These are phyloP conservation scores for Seiridium cupressi DNA, from an alignment of 2,329 filamentous ascomycete genomes.

Conservation along the genomic window DNA sequence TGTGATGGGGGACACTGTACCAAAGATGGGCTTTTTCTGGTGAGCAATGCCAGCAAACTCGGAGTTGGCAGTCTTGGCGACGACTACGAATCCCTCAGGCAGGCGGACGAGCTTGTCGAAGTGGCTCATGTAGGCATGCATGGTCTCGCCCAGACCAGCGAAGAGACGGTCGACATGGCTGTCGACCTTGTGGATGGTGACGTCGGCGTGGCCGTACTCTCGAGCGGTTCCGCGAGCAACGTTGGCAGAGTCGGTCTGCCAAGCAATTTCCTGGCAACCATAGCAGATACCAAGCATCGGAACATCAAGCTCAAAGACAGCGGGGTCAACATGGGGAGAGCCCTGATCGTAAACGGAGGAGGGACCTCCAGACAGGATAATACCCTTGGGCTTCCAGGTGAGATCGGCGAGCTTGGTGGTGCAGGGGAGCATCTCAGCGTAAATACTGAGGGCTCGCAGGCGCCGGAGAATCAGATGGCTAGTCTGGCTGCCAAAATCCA, in stretches of 20 bases:
- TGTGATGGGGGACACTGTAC: slow-evolving; percentile 24
- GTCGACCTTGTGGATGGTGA: slow-evolving; percentile 24
- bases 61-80: slow-evolving; percentile 75
- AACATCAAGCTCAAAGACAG: slow-evolving; percentile 73
- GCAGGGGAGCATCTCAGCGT: slow-evolving; percentile 85
- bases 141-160: slow-evolving; percentile 62
- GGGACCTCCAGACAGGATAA: slow-evolving; percentile 74
- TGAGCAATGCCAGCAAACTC: slow-evolving; percentile 80
- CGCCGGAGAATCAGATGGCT: slow-evolving; percentile 74
- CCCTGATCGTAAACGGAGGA: slow-evolving; percentile 77
- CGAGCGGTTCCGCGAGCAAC: slow-evolving; percentile 56
- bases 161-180: slow-evolving; percentile 77
- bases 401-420: slow-evolving; percentile 79
- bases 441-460: slow-evolving; percentile 76
- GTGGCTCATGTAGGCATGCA: slow-evolving; percentile 78
- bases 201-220: slow-evolving; percentile 63
- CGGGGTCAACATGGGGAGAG: slow-evolving; percentile 74
- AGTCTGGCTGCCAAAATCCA: slow-evolving; percentile 72
- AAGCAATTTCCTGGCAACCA: slow-evolving; percentile 66
- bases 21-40: slow-evolving; percentile 67
- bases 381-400: slow-evolving; percentile 76
- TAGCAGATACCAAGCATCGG: slow-evolving; percentile 62
- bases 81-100: slow-evolving; percentile 68
- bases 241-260: slow-evolving; percentile 61
- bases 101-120: slow-evolving; percentile 78